Evolutionary conservation across 495 filamentous ascomycete species (phyloP), one percentile per base, ranked within the genome.

Genomic region (Neurospora sp.): DNA sequence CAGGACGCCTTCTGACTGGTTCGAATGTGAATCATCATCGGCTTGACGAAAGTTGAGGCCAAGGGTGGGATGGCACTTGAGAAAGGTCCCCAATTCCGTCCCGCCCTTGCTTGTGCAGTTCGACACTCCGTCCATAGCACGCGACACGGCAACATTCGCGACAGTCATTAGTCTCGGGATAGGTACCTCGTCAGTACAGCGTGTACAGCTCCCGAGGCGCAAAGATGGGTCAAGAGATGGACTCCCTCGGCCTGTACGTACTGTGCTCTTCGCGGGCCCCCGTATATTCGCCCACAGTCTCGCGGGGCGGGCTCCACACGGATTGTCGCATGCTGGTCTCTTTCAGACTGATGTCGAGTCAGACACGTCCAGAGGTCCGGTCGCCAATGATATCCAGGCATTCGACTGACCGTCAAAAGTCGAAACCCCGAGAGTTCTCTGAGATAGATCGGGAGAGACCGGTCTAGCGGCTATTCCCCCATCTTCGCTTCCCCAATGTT

Each of bases 381-480:
- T 66, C 54, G 31, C 54, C 54, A 66, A 66, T 66, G 27, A 66
- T 18, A 66, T 66, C 54, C 54, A 27, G 27, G 14, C 27, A 66
- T 35, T 35, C 54, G 54, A 66, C 27, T 66, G 54, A 31, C 54
- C 12, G 54, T 66, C 54, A 35, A 66, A 37, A 31, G 31, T 31
- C 27, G 31, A 66, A 35, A 66, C 27, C 54, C 54, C 12, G 54
- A 62, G 54, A 62, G 23, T 62, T 35, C 23, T 31, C 54, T 62
- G 14, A 66, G 54, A 66, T 66, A 18, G 23, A 11, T 31, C 39
- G 70, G 70, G 37, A 71, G 70, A 16, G 35, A 31, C 31, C 70
- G 70, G 70, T 71, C 70, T 54, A 71, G 70, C 70, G 70, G 70
- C 70, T 71, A 44, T 44, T 71, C 10, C 37, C 37, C 70, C 35